These are phyloP conservation scores for Boletus reticuloceps DNA, from an alignment of 768 basidiomycete genomes.

Conservation along the genomic window DNA sequence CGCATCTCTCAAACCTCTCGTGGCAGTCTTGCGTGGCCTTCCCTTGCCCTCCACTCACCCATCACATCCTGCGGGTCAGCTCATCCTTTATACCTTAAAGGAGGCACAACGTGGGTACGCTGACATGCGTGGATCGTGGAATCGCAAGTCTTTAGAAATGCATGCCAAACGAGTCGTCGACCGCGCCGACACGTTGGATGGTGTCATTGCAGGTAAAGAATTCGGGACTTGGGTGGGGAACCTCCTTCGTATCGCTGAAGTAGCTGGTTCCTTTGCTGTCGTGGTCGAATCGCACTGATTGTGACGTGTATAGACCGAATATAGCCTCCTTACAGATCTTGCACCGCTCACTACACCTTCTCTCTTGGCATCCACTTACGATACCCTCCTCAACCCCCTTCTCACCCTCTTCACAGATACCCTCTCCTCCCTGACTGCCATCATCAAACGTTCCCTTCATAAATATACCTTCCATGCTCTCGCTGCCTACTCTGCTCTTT, in stretches of 20 bases:
- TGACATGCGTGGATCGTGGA: slow-evolving; percentile 84
- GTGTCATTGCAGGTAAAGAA: slow-evolving; percentile 64
- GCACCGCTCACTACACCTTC: slow-evolving; percentile 54
- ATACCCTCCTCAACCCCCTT: slow-evolving; percentile 61
- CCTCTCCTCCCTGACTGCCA: slow-evolving; percentile 55
- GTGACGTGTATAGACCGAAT: slow-evolving; percentile 52
- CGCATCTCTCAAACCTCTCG: slow-evolving; percentile 57
- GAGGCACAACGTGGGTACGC: slow-evolving; percentile 83
- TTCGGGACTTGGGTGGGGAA: slow-evolving; percentile 70
- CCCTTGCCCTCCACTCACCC: slow-evolving; percentile 80
- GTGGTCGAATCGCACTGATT: not conserved
- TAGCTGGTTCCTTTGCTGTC: slow-evolving; percentile 25
- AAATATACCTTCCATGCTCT: slow-evolving; percentile 80
- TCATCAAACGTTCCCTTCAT: slow-evolving; percentile 76
- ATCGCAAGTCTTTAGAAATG: slow-evolving; percentile 67
- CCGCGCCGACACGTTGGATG: slow-evolving; percentile 65
- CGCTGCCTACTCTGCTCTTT: slow-evolving; percentile 60
- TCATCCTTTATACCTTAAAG: slow-evolving; percentile 61
- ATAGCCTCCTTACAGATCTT: slow-evolving; percentile 60
- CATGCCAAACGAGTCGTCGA: slow-evolving; percentile 70
- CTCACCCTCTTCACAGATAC: slow-evolving; percentile 64
- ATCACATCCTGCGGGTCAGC: slow-evolving; percentile 71
- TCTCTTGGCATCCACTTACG: slow-evolving; percentile 56
- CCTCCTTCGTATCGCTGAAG: slow-evolving; percentile 65
- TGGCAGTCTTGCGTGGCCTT: slow-evolving; percentile 65